These are phyloP conservation scores for Ophiocordyceps camponoti-saundersi DNA, from an alignment of 2,329 filamentous ascomycete genomes.

Conservation along the genomic window DNA sequence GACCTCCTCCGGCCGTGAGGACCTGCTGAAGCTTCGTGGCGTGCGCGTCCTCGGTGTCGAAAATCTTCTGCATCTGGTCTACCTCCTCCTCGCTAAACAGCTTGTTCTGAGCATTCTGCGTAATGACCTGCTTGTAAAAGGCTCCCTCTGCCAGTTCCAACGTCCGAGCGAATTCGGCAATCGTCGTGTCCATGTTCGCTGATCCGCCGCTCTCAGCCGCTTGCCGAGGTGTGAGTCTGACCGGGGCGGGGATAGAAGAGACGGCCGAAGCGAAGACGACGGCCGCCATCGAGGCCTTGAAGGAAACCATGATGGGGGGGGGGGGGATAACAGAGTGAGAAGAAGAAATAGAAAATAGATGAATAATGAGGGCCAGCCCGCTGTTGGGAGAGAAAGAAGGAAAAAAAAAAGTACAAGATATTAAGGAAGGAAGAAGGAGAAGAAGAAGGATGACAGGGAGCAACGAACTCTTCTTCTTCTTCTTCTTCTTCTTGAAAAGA, in stretches of 20 bases:
- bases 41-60: conserved; percentile 38
- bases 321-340: neutral
- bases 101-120: conserved; percentile 13
- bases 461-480: too few relatives aligned
- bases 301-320: conserved; percentile 11
- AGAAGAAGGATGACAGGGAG: neutral
- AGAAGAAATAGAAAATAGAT: neutral
- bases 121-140: conserved; percentile 34
- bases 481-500: too few relatives aligned
- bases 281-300: conserved; percentile 22
- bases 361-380: conserved; percentile 2
- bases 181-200: conserved; percentile 25
- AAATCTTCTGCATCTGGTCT: conserved; percentile 34
- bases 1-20: conserved; percentile 42
- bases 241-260: conserved; percentile 27
- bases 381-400: neutral
- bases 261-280: conserved; percentile 26
- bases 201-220: conserved; percentile 32
- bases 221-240: conserved; percentile 26
- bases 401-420: neutral
- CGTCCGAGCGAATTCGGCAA: conserved; percentile 26
- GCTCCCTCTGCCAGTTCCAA: neutral
- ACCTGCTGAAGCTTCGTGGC: conserved; percentile 28
- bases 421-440: neutral
- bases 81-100: conserved; percentile 18